Evolutionary conservation across 225 moss, liverwort and hornwort genomes (phyloP).

Genomic region (Marchantia paleacea): DNA sequence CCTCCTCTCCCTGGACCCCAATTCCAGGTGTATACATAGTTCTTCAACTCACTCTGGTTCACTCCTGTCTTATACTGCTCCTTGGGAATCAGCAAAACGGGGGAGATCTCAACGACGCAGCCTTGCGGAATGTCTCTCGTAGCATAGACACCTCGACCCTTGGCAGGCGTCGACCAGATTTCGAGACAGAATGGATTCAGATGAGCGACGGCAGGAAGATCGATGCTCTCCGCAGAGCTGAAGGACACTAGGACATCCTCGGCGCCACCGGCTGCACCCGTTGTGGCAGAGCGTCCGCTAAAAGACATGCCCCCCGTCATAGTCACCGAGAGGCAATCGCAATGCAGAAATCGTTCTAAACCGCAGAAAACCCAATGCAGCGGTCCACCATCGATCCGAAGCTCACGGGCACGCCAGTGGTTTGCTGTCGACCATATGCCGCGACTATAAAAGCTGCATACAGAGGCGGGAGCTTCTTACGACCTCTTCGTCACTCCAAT

Average conservation of each 20-base stretch:
- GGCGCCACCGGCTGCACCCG: neutral
- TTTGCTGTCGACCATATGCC: too few species aligned
- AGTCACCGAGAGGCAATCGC: too few species aligned
- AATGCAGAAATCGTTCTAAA: too few species aligned
- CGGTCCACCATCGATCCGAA: too few species aligned
- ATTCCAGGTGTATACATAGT: constrained; percentile 7
- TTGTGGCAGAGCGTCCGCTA: neutral
- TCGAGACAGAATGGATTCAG: neutral
- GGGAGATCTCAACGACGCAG: constrained; percentile 4
- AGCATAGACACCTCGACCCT: constrained; percentile 15
- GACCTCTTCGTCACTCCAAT: too few species aligned
- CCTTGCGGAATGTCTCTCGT: constrained; percentile 8
- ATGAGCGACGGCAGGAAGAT: neutral
- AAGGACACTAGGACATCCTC: neutral
- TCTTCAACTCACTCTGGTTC: constrained; percentile 13
- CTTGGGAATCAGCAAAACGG: constrained; percentile 13
- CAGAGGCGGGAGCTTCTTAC: too few species aligned
- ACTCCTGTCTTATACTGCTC: constrained; percentile 8
- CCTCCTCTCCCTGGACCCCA: constrained; percentile 9
- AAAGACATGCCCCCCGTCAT: too few species aligned
- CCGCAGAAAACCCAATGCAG: too few species aligned
- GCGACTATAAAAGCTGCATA: too few species aligned
- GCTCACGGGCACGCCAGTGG: too few species aligned
- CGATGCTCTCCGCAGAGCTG: neutral
- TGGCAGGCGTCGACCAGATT: neutral